Conservation (phyloP, 1,284 basidiomycete genomes). For the Heliocybe sulcata region DNA sequence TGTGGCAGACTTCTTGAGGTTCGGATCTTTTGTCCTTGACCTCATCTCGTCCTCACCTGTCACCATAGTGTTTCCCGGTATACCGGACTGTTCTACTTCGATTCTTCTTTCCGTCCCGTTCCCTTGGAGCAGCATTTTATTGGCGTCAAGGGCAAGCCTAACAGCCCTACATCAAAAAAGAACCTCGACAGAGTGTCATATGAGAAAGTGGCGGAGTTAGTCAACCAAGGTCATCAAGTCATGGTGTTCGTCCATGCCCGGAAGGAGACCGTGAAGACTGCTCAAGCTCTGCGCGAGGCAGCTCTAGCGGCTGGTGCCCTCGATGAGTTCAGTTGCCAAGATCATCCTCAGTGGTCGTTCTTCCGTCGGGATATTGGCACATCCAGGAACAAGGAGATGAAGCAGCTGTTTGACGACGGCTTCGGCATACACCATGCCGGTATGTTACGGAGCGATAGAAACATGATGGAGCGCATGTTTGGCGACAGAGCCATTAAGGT, state of each 20-base stretch:
- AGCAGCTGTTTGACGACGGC: conserved; percentile 85
- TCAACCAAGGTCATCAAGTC: conserved; percentile 89
- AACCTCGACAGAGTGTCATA: conserved; percentile 91
- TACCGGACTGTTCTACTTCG: conserved; percentile 97
- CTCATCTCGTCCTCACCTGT: conserved; percentile 4
- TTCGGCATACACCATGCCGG: conserved; percentile 99
- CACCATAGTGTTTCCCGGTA: conserved; percentile 73
- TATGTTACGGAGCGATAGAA: conserved; percentile 93
- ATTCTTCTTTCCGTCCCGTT: conserved; percentile 94
- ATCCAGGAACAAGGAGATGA: conserved; percentile 96
- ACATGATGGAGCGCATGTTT: conserved; percentile 95
- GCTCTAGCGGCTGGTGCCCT: conserved; percentile 67
- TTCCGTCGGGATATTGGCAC: conserved; percentile 77
- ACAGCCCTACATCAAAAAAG: conserved; percentile 67
- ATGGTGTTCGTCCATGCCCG: conserved; percentile 99
- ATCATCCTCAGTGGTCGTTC: conserved; percentile 69
- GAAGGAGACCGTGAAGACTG: conserved; percentile 97
- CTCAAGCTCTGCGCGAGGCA: conserved; percentile 79
- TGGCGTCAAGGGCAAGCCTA: conserved; percentile 90
- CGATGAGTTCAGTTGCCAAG: conserved; percentile 76
- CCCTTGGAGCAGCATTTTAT: conserved; percentile 98
- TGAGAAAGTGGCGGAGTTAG: conserved; percentile 83
- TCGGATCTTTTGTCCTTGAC: conserved; percentile 10
- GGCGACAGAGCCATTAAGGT: conserved; percentile 90
- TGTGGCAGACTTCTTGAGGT: conserved; percentile 93